These are phyloP conservation scores for Auricularia auricula-judae DNA, from an alignment of 768 basidiomycete genomes.

Conservation along the genomic window DNA sequence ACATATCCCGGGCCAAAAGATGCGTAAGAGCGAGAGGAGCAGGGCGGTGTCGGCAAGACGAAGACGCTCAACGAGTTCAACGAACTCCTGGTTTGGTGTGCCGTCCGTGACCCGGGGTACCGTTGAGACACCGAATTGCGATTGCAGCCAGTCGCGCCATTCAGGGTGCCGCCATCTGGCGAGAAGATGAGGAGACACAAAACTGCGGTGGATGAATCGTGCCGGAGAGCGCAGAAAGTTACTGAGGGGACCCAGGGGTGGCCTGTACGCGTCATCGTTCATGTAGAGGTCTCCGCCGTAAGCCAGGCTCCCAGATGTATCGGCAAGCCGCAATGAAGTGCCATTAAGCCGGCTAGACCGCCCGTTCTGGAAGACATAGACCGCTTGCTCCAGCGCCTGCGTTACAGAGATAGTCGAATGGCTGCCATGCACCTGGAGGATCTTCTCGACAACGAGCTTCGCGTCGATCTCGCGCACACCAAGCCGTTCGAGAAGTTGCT, in stretches of 20 bases:
- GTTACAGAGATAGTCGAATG: background rate
- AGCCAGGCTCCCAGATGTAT: no score
- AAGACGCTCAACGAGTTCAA: background rate
- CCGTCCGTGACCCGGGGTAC: background rate
- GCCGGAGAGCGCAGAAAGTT: background rate
- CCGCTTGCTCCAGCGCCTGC: background rate
- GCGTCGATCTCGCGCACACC: background rate
- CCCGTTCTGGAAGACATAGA: background rate
- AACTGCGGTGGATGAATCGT: background rate
- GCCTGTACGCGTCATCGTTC: background rate
- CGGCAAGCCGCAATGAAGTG: background rate
- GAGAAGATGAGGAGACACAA: background rate
- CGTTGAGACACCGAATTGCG: background rate
- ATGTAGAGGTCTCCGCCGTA: constrained; percentile 2
- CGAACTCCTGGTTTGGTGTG: background rate
- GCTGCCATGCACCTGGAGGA: background rate
- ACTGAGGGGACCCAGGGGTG: background rate
- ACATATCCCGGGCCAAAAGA: background rate
- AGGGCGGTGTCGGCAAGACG: background rate
- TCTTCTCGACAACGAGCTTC: background rate
- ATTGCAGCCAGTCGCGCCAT: background rate
- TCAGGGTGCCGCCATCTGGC: background rate
- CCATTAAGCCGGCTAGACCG: background rate
- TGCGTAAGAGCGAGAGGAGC: background rate
- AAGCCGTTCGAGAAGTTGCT: background rate